Evolutionary conservation across 129 eudicot species (phyloP), one percentile per base, ranked within the genome.

Genomic region (Silybum marianum): DNA sequence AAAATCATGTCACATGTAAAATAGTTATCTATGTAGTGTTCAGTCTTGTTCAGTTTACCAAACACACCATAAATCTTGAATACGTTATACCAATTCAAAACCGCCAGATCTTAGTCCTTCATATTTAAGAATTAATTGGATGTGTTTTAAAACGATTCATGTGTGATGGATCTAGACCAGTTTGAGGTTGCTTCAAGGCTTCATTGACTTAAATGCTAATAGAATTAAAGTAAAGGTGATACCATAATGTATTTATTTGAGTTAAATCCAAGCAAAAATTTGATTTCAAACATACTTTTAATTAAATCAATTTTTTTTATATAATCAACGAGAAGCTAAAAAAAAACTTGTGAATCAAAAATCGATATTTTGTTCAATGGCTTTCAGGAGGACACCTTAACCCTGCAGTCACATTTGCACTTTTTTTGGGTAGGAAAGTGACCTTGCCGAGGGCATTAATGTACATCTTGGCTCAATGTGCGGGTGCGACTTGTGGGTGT

Each of bases 401-500:
- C 82, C 95, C 95, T 13, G 94, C 94, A 0, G 90, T 90, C 73
- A 90, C 92, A 0, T 78, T 88, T 65, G 95, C 90, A 66, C 36
- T 90, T 42, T 77, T 90, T 65, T 48, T 91, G 85, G 90, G 89
- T 54, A 78, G 92, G 51, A 88, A 88, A 54, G 92, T 91, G 65
- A 84, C 88, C 0, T 19, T 91, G 8, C 77, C 85, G n/a, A 69
- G 95, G 79, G 95, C 91, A 23, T 22, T 88, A 2, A 38, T 88
- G 82, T 88, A 91, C 87, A 87, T 91, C n/a, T 25, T 88, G 72
- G 90, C 90, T 62, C 92, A 91, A 77, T 88, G 96, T 81, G 69
- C 82, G 9, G 96, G 96, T 28, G 96, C 96, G 4, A 82, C 82
- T 2, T 84, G 88, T 16, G 91, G 91, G 28, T 83, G 88, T 80